Base-by-base conservation (phyloP, 1,284 basidiomycete species). In the Inonotus hispidus region DNA sequence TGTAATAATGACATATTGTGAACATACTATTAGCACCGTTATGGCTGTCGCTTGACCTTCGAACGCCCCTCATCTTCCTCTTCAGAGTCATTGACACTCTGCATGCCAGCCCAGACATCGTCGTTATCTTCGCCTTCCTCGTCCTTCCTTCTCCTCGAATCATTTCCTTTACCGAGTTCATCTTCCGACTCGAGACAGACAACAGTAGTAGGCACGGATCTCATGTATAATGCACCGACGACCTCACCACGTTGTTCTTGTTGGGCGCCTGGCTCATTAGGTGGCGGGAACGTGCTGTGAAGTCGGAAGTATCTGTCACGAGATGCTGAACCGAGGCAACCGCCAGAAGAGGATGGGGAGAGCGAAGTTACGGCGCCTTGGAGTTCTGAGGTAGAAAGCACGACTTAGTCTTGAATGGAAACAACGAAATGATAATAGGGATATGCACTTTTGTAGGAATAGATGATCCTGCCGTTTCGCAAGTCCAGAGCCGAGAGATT, bases 241-340 rank as follows among this genome's bases (percentile, higher is more conserved):
- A 92, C 80, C 52, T 79, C 74, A 1, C 90, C 91, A 68, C 84
- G 88, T 53, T 77, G 74, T 47, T 85, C 81, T 61, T 82, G 82
- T 60, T 82, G 84, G 55, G 79, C 71, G 25, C 81, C 82, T 1
- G 72, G 73, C 58, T 79, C 71, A 1, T 69, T 47, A 0, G 84
- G 82, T 7, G 84, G 85, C 5, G 84, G 74, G 50, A 80, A 80
- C 0, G 83, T 82, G 54, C 81, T 85, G 67, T 93, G 89, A 21
- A 94, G 72, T n/a, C 93, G 84, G 29, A 86, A 74, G 66, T 82
- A 90, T 38, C 88, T 82, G 70, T 93, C 90, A 39, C 85, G 75
- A 7, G 85, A 77, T 0, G 80, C 77, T 0, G 88, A 88, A 1
- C 79, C 82, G 45, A 92, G 69, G 27, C 79, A 64, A 4, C 73